Base-by-base conservation (phyloP, 495 filamentous ascomycete species). In the Sphaerosporella brunnea region DNA sequence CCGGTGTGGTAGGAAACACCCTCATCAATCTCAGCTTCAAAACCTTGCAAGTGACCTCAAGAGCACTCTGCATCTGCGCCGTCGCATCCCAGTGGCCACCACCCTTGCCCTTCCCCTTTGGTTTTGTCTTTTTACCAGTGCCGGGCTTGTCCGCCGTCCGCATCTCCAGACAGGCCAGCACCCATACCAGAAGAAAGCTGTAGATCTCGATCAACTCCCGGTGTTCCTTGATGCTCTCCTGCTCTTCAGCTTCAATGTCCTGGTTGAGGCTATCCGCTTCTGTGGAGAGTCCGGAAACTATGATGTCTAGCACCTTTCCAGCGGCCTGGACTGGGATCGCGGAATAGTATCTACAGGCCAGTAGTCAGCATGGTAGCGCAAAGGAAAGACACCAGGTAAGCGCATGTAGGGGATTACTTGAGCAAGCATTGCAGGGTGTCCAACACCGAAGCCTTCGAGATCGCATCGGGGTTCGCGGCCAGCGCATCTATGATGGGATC, bases 1-100 rank as follows among this genome's bases (percentile, higher is more conserved):
- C 92, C n/a, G 86, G 90, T 0, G 92, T 95, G 0, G 92, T 96
- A 50, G 93, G 57, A 62, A 99, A 96, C 21, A 99, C 82, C 60
- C 81, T 86, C 50, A 77, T 73, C 19, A 99, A 70, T 63, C 93
- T 94, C 57, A 96, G 65, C 65, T 87, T 88, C 65, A 96, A 71
- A 26, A 93, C 82, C 60, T 93, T 96, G 67, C 82, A 90, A 86
- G 96, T 96, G 11, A 75, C 78, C 60, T 92, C 84, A 51, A 99
- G 70, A 2, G 90, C 85, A 4, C 72, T 79, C 60, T 93, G 82
- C 15, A 99, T 69, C 60, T 96, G 92, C 0, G 75, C 63, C 25
- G 80, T 80, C 47, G 87, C 86, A 63, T 96, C 90, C 84, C 85
- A 96, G 40, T 66, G 72, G 37, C 53, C 50, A 32, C 50, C 61